Base-by-base conservation (phyloP, 2,329 filamentous ascomycete species). In the Tolypocladium guangdongense region DNA sequence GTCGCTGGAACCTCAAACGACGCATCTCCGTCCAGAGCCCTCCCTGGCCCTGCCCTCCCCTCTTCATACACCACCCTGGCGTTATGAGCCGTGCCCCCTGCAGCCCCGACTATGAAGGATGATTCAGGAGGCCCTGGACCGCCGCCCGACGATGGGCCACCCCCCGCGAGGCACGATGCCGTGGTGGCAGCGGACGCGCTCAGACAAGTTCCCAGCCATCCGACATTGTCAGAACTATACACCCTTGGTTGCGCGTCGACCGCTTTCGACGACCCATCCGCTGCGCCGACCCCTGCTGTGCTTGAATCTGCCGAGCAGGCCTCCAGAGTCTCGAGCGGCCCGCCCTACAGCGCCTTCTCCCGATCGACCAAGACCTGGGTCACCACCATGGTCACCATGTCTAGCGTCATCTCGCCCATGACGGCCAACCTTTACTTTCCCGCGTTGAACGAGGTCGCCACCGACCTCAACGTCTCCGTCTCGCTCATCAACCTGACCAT, bases 401-500 rank as follows among this genome's bases (percentile, higher is more conserved):
- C 76, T 11, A 76, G 76, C 60, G 77, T 80, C 58, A 70, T 82
- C 56, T 82, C 78, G 7, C 79, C 79, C 2, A 74, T 81, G 65
- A 80, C 78, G 1, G 81, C 79, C 55, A 83, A 82, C 59, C 78
- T 84, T 48, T 82, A 76, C 60, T 73, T 74, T 50, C 73, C 73
- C 2, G 72, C 71, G 3, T 58, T 75, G 32, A 68, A 68, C 35
- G 63, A 68, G 10, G 65, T 77, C 30, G 64, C 74, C 14, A 52
- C 63, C 12, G 71, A 73, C 52, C 62, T 76, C 1, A 54, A 63
- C 20, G 71, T 76, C 45, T 67, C 67, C 11, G 58, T 68, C 10
- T 63, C 65, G 10, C 63, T 75, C 36, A 66, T 78, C 58, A 78
- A 78, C 60, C 62, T 79, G 51, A 75, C 75, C 8, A 62, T 80